These are phyloP conservation scores for Yarrowia sp. DNA, from an alignment of 805 yeast species.

Conservation along the genomic window DNA sequence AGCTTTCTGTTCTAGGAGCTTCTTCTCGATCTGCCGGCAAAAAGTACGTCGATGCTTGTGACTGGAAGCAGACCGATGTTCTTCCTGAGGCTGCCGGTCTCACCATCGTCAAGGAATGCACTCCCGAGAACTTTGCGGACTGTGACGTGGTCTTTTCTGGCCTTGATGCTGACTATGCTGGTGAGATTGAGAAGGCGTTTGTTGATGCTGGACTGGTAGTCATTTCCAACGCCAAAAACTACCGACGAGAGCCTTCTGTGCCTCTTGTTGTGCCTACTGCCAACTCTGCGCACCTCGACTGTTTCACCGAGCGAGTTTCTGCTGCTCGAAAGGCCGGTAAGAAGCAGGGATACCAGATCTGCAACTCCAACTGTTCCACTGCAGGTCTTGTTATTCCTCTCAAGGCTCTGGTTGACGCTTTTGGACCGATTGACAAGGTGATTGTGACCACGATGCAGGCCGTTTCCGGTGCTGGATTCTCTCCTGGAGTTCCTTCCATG, in stretches of 20 bases:
- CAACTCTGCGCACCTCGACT: constrained; percentile 83
- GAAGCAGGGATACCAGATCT: constrained; percentile 71
- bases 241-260: constrained; percentile 80
- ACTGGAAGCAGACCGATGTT: constrained; percentile 89
- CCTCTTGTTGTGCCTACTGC: constrained; percentile 95
- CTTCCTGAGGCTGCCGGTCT: constrained; percentile 67
- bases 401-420: constrained; percentile 84
- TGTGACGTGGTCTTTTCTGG: constrained; percentile 97
- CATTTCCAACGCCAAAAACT: constrained; percentile 93
- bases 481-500: constrained; percentile 96
- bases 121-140: constrained; percentile 68
- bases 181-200: constrained; percentile 83
- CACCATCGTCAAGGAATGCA: constrained; percentile 74
- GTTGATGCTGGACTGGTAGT: constrained; percentile 78
- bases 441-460: constrained; percentile 95
- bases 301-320: constrained; percentile 58
- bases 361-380: constrained; percentile 97
- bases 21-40: constrained; percentile 93
- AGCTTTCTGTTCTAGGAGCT: constrained; percentile 83
- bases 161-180: constrained; percentile 88
- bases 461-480: constrained; percentile 96
- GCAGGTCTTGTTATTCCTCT: constrained; percentile 97
- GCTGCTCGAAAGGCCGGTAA: constrained; percentile 56
- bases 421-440: constrained; percentile 85
- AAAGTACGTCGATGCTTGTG: constrained; percentile 75